These are phyloP conservation scores for Thymus quinquecostatus DNA, from an alignment of 257 asterid genomes.

Conservation along the genomic window DNA sequence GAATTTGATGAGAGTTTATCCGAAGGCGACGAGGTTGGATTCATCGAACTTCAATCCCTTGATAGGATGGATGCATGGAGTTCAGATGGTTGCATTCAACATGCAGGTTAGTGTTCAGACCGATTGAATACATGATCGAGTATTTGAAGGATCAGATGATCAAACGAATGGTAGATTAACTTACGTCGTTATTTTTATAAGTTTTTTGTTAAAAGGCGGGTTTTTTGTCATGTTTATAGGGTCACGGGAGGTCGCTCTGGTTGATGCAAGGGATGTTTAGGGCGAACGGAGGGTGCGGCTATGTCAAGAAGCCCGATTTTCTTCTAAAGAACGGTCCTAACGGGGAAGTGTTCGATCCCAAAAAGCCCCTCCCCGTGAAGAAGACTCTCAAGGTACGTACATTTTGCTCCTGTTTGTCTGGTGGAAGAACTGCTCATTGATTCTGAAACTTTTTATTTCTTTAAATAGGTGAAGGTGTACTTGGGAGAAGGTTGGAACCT, in stretches of 20 bases:
- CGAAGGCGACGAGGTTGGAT: conserved; percentile 69
- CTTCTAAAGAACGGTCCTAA: conserved; percentile 44
- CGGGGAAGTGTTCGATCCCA: conserved; percentile 63
- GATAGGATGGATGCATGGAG: conserved; percentile 84
- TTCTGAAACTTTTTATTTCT: background rate
- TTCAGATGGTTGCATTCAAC: conserved; percentile 85
- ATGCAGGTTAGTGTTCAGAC: conserved; percentile 58
- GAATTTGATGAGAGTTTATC: conserved; percentile 84
- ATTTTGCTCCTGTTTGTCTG: too few species aligned
- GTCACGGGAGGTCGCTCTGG: conserved; percentile 76
- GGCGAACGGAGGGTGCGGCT: conserved; percentile 88
- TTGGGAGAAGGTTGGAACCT: conserved; percentile 84
- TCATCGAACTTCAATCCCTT: conserved; percentile 81
- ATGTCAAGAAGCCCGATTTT: conserved; percentile 73
- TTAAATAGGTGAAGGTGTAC: conserved; percentile 58
- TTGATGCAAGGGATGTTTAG: conserved; percentile 82
- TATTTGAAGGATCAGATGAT: too few species aligned
- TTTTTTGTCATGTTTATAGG: conserved; percentile 36
- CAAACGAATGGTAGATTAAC: too few species aligned
- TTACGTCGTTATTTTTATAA: too few species aligned
- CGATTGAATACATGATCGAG: too few species aligned
- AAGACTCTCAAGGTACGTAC: conserved; percentile 57
- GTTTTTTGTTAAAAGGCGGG: background rate
- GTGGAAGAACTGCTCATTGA: conserved; percentile 3
- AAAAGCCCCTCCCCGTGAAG: conserved; percentile 45